Base-by-base conservation (phyloP, 345 rosid genomes). In the Hibiscus syriacus region DNA sequence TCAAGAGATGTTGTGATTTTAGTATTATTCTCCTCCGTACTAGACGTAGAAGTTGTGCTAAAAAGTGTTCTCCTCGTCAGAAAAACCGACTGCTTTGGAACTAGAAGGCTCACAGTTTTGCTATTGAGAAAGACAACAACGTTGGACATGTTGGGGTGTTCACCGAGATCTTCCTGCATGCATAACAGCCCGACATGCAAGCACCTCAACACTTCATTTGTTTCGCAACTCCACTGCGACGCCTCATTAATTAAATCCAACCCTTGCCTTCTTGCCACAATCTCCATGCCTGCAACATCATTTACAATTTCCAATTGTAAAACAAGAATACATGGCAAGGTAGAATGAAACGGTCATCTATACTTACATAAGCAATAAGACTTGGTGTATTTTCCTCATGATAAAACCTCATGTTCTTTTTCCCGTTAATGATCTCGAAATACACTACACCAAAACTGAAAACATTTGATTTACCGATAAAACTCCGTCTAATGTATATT, bases 371-470 rank as follows among this genome's bases (percentile, higher is more conserved):
- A 67, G 82, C 84, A 14, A 88, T 59, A 19, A 88, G 82, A 76
- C 80, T 77, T 22, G 79, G 50, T 16, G 70, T 63, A 30, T 66
- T 66, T 57, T 79, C 70, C 5, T 78, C 74, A 2, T 64, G 73
- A 70, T 64, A 72, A 55, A 68, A 72, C 2, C 76, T 78, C n/a
- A n/a, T n/a, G n/a, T n/a, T n/a, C n/a, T n/a, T n/a, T n/a, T n/a
- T n/a, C n/a, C n/a, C n/a, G n/a, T 80, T 83, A 16, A 86, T 67
- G 23, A 74, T 79, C 70, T 84, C 92, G 19, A 88, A 67, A 16
- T 86, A 57, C 32, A 86, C 71, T 19, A 84, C 89, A 12, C 94
- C 87, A 7, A 84, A 88, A 69, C 89, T 86, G 49, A 80, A 88
- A 2, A 86, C 83, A 39, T 86, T 86, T 0, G 90, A 85, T 83